Conservation (phyloP, 2,329 filamentous ascomycete species). For the Didymella sp. region DNA sequence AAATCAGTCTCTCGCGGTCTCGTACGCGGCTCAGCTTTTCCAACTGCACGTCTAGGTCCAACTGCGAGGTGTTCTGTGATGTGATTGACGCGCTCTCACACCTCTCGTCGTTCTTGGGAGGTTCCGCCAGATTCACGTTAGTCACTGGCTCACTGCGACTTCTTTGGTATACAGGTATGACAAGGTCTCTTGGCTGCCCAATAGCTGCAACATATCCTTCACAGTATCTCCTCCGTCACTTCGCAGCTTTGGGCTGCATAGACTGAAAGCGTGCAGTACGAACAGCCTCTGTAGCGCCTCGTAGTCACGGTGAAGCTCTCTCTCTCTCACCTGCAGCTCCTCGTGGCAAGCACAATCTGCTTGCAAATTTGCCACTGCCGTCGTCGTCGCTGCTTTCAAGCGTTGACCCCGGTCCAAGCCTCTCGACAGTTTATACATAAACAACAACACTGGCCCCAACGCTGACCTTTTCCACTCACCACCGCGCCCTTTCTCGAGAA, state of each 20-base stretch:
- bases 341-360: neutral
- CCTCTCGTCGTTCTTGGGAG: neutral
- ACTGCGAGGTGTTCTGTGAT: too few relatives aligned
- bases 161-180: neutral
- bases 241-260: neutral
- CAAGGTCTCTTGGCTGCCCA: neutral
- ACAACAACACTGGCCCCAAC: neutral
- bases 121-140: neutral
- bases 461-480: neutral
- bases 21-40: neutral
- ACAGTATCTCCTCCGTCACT: neutral
- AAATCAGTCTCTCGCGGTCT: neutral
- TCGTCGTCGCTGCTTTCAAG: conserved; percentile 5
- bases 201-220: neutral
- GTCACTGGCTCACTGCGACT: neutral
- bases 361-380: neutral
- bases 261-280: neutral
- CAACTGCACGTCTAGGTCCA: neutral
- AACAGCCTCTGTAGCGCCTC: neutral
- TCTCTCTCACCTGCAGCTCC: conserved; percentile 3
- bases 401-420: conserved; percentile 1
- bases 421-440: conserved; percentile 3
- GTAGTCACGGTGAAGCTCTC: neutral
- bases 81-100: neutral
- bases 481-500: neutral